Evolutionary conservation across 140 eudicot species (phyloP), one percentile per base, ranked within the genome.

Genomic region (Anethum foeniculum): DNA sequence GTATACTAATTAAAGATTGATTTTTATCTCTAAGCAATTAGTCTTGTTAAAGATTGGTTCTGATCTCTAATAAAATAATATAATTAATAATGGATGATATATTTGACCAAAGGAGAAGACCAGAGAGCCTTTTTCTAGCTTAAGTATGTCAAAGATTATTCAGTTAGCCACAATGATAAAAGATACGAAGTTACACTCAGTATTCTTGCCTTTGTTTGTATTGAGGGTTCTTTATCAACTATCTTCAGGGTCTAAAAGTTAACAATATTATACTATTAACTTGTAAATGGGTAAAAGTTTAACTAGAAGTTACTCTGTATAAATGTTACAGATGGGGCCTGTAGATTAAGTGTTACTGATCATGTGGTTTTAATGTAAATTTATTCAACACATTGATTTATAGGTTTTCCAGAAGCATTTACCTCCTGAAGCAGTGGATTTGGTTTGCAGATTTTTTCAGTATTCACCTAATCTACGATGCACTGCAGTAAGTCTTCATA

Each of bases 391-490:
- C 71, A 16, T 78, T 52, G 12, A 25, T 62, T 23, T 79, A 78
- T 84, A 89, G 93, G 93, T 89, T 77, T 89, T 89, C 82, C 93
- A 94, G 84, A 92, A 94, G 86, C 96, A 96, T 56, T 86, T 94
- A 78, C 98, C 98, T 82, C 97, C 98, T 44, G 98, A 94, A 89
- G 98, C 98, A 36, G 98, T 94, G 85, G 98, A 94, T 84, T 89
- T 94, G 64, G 96, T 94, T 74, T 94, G 97, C 79, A 87, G 96
- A 78, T 94, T 94, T 88, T 92, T 94, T 80, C 98, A 94, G 91
- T 94, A 94, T 83, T 94, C 97, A 32, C 98, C 98, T 60, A 90
- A 92, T 85, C 85, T 94, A 77, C 85, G 98, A 80, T 94, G 98
- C 95, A 94, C 96, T 79, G 93, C 93, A 67, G 90, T 88, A 81